These are phyloP conservation scores for Cenchrus fungigraminus DNA, from an alignment of 176 grass and related monocot species.

Conservation along the genomic window DNA sequence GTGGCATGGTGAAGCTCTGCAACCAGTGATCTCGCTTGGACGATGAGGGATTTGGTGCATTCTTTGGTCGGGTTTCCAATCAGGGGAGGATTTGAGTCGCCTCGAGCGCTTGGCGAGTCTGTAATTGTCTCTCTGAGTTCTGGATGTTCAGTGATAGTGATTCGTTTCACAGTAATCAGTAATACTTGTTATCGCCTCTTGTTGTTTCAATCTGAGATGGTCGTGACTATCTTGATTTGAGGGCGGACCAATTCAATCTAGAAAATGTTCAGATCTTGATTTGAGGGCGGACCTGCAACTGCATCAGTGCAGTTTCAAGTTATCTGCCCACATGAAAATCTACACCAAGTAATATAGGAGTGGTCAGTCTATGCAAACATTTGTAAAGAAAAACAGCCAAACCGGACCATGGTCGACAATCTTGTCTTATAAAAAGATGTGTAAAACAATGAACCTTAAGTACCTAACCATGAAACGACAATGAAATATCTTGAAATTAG, in stretches of 20 bases:
- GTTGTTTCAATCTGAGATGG: not conserved
- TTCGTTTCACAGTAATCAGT: not conserved
- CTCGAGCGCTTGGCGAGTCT: slow-evolving; percentile 13
- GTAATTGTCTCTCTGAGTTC: slow-evolving; percentile 22
- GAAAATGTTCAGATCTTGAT: not conserved
- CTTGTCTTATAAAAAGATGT: too few relatives aligned
- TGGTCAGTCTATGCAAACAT: too few relatives aligned
- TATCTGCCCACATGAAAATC: not conserved
- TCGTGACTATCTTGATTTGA: not conserved
- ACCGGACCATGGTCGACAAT: too few relatives aligned
- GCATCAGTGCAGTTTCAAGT: not conserved
- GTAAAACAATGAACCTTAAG: too few relatives aligned
- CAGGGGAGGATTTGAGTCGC: not conserved
- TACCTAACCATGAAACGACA: too few relatives aligned
- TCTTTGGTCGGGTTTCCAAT: not conserved
- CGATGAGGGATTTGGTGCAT: not conserved
- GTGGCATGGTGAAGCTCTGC: not conserved
- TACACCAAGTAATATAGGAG: too few relatives aligned
- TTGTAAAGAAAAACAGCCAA: too few relatives aligned
- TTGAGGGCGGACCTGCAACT: not conserved
- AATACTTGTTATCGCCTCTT: not conserved
- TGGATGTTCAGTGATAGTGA: not conserved
- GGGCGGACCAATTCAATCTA: not conserved
- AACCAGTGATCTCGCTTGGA: slow-evolving; percentile 1
- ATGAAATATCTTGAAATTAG: too few relatives aligned